Conservation (phyloP, 2,329 filamentous ascomycete species). For the Penicillium sp. region DNA sequence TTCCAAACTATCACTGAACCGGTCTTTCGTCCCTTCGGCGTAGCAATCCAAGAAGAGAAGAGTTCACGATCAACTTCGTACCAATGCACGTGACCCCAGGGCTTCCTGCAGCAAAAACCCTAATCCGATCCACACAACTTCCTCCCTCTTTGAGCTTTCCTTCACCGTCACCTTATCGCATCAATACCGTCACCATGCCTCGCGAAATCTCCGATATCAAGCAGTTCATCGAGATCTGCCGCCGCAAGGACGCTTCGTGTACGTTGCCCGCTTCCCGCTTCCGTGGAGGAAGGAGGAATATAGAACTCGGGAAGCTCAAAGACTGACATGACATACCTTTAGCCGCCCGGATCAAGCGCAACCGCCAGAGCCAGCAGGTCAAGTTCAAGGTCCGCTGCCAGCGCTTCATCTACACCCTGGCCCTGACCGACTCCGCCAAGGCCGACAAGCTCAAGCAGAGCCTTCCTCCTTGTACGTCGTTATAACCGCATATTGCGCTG, state of each 20-base stretch:
- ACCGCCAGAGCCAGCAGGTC: constrained; percentile 81
- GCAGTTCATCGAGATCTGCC: constrained; percentile 99
- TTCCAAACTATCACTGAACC: neutral
- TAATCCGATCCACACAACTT: constrained; percentile 27
- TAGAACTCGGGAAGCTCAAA: constrained; percentile 9
- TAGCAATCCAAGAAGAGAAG: neutral
- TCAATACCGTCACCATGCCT: constrained; percentile 71
- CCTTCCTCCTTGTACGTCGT: constrained; percentile 83
- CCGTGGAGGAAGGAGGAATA: constrained; percentile 1
- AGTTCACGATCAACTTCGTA: neutral
- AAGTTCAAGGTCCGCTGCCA: constrained; percentile 99
- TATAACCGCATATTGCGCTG: neutral
- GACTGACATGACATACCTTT: constrained; percentile 21
- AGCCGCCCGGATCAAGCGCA: constrained; percentile 96
- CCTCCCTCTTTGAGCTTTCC: constrained; percentile 15
- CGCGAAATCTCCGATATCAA: constrained; percentile 98
- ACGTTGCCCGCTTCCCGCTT: constrained; percentile 48
- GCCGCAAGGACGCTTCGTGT: constrained; percentile 99
- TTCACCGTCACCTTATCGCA: constrained; percentile 20
- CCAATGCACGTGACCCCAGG: constrained; percentile 17
- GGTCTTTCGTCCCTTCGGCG: neutral
- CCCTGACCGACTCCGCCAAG: constrained; percentile 98
- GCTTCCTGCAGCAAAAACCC: constrained; percentile 19
- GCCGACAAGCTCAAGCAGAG: constrained; percentile 99
- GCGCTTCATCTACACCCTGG: constrained; percentile 93